Percentiles rank a stretch among this genome's conserved stretches.
phyloP scores from a whole-genome alignment of 169 alveolate genomes.

The Fabrea salina region DNA sequence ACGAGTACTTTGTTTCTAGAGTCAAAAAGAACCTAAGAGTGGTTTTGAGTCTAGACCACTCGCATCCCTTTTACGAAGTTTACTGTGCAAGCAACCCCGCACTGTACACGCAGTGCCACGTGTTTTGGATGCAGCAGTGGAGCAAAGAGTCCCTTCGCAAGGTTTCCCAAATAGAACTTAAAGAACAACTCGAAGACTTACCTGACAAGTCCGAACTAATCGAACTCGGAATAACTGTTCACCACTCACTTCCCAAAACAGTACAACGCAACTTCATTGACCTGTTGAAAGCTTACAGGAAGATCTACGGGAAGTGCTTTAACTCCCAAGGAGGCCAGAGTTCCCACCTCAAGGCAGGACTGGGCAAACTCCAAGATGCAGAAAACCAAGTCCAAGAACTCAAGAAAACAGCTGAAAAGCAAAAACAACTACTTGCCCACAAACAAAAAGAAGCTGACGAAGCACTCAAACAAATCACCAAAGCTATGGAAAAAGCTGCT shows the following conservation, averaged over 20 bases:
- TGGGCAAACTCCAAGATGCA: conserved; percentile 86
- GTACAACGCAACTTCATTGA: conserved; percentile 65
- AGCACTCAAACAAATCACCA: conserved; percentile 80
- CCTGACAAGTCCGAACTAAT: conserved; percentile 36
- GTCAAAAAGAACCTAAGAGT: conserved; percentile 76
- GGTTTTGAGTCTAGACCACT: conserved; percentile 80
- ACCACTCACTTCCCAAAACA: conserved; percentile 54
- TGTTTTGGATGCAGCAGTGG: conserved; percentile 84
- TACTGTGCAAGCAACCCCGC: conserved; percentile 87
- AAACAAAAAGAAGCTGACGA: conserved; percentile 87
- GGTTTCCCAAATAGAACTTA: conserved; percentile 42
- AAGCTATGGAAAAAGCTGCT: conserved; percentile 86
- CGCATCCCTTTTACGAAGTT: conserved; percentile 78
- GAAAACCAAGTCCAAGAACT: conserved; percentile 83
- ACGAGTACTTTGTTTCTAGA: conserved; percentile 84
- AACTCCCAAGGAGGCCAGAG: conserved; percentile 45
- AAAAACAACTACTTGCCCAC: conserved; percentile 73
- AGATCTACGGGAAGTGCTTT: not conserved
- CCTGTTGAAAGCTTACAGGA: conserved; percentile 35
- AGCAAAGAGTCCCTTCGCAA: conserved; percentile 42
- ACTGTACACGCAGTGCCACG: conserved; percentile 70
- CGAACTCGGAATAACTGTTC: conserved; percentile 50
- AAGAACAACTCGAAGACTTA: conserved; percentile 30
- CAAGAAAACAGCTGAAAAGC: conserved; percentile 76
- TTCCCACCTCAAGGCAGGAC: conserved; percentile 83